A percentile compares a stretch with the other conserved stretches of the same genome.
phyloP scores from a whole-genome alignment of 108 stramenopile genomes.

The Nannochloropsis gaditana region DNA sequence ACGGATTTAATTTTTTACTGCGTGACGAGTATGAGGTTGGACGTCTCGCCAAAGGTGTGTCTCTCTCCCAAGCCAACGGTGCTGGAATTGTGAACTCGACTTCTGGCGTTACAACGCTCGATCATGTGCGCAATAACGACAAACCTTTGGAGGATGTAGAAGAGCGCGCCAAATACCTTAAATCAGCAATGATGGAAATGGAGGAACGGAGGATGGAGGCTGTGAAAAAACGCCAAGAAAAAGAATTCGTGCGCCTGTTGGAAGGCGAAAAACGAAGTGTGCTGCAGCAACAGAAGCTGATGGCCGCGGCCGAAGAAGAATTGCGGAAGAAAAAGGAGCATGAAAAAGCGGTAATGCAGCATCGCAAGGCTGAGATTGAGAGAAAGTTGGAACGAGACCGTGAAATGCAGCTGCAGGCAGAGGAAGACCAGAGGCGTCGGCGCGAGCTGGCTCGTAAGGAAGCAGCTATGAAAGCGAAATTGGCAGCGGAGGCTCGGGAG shows the following conservation, averaged over 20 bases:
- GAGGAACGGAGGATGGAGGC: not conserved
- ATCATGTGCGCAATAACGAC: not conserved
- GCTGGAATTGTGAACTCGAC: not conserved
- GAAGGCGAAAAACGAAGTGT: not conserved
- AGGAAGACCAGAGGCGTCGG: constrained; percentile 9
- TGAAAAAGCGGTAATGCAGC: not conserved
- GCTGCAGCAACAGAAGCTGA: constrained; percentile 12
- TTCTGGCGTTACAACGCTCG: not conserved
- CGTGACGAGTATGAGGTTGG: not conserved
- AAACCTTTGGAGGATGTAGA: not conserved
- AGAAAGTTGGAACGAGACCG: constrained; percentile 12
- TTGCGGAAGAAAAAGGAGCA: not conserved
- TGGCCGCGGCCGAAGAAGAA: not conserved
- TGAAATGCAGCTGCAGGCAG: not conserved
- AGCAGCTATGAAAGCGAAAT: not conserved
- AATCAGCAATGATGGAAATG: constrained; percentile 18
- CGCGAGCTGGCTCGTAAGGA: not conserved
- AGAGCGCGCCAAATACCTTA: not conserved
- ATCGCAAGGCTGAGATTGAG: not conserved
- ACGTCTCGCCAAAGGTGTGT: not conserved
- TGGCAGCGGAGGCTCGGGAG: not conserved
- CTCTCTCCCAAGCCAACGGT: not conserved
- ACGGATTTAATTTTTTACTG: constrained; percentile 9
- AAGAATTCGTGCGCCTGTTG: not conserved
- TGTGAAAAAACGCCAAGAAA: not conserved